Evolutionary conservation across 2,329 filamentous ascomycete species (phyloP), one percentile per base, ranked within the genome.

Genomic region (Byssoonygena ceratinophila): DNA sequence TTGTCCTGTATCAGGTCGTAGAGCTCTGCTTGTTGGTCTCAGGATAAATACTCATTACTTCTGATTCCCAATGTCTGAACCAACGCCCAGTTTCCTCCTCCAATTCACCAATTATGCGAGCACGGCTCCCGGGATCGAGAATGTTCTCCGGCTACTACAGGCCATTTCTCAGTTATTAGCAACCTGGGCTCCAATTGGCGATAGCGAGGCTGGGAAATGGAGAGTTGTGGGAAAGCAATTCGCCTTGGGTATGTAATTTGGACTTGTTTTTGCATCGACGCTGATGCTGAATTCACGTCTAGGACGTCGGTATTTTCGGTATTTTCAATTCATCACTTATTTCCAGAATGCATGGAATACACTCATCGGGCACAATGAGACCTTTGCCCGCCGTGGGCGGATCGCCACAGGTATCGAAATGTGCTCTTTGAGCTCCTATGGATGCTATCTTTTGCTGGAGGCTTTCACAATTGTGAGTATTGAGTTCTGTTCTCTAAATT

Each of bases 381-480:
- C 41, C 46, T n/a, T 46, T 22, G 7, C 53, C 55, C 52, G 47
- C 54, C 22, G 46, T 58, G 56, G 49, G 48, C 57, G 58, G 3
- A 40, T 73, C 69, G 47, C 64, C 59, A 23, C 76, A 69, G 55
- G 66, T 68, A 68, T 85, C 2, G 78, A 81, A 34, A 69, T 83
- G 4, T 67, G 76, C 14, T 74, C 76, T 46, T 77, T 75, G 66
- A 76, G 76, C 5, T 80, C 80, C 60, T 74, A 83, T 47, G 83
- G 82, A 45, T 69, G 84, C 54, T 87, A 86, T 63, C 76, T 84
- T 52, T 68, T 85, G 20, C 71, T 86, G 54, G 85, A 89, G 68
- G 77, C 79, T 55, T 63, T 75, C 37, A 84, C 81, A 0, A 74
- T 85, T 45, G 71, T 81, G 55, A 74, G 84, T 69, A 27, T 25